These are phyloP conservation scores for Syzygium oleosum DNA, from an alignment of 345 rosid genomes.

Conservation along the genomic window DNA sequence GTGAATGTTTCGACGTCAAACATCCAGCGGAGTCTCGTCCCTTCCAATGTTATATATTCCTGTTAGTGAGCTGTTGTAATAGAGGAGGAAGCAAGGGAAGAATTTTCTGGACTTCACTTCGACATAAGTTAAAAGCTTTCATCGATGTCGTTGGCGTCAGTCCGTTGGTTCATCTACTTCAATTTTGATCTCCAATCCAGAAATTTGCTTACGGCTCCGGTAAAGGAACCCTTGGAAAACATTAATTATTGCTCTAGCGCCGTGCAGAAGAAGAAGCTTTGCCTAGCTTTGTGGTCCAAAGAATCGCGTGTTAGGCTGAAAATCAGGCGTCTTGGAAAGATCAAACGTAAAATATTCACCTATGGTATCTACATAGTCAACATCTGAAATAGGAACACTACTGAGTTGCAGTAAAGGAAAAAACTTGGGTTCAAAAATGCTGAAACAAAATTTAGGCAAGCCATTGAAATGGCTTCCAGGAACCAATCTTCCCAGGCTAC, in stretches of 20 bases:
- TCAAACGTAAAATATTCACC: conserved; percentile 1
- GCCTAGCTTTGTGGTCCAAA: background rate
- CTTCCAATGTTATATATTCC: background rate
- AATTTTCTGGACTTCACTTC: background rate
- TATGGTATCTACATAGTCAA: background rate
- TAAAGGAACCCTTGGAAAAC: background rate
- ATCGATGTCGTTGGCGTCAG: background rate
- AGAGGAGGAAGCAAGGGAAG: background rate
- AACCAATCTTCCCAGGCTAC: background rate
- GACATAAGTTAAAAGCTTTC: background rate
- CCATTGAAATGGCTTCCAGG: conserved; percentile 18
- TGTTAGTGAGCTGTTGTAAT: too few relatives aligned
- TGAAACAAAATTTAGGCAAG: conserved; percentile 15
- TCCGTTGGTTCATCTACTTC: background rate
- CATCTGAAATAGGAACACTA: background rate
- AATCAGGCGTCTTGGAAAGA: conserved; percentile 7
- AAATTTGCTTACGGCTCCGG: background rate
- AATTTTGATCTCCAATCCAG: background rate
- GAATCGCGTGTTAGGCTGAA: background rate
- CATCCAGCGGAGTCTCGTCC: background rate
- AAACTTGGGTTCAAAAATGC: conserved; percentile 8
- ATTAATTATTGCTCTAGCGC: background rate
- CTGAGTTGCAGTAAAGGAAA: background rate
- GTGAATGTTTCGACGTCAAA: background rate
- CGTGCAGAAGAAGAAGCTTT: background rate